These are phyloP conservation scores for Hamamelis virginiana DNA, from an alignment of 164 flowering plant species.

Conservation along the genomic window DNA sequence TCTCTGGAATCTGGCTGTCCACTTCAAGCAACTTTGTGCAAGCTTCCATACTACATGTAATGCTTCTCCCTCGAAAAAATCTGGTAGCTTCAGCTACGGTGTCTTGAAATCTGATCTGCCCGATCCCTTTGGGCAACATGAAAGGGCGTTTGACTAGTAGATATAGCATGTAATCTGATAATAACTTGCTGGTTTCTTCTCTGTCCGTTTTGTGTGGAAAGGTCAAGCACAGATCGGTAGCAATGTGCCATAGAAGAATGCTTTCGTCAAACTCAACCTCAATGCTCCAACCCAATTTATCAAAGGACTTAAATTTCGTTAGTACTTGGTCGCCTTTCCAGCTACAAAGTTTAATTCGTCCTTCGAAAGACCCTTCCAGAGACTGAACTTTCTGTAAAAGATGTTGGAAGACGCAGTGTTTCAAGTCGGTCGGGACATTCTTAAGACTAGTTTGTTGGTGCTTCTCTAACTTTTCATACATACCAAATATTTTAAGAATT, in stretches of 20 bases:
- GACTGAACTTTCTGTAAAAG: not conserved
- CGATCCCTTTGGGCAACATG: slow-evolving; percentile 8
- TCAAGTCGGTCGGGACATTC: not conserved
- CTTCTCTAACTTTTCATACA: not conserved
- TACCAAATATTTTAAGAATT: not conserved
- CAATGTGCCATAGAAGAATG: slow-evolving; percentile 26
- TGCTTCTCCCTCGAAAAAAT: slow-evolving; percentile 5
- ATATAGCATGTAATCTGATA: slow-evolving; percentile 26
- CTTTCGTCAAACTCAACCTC: slow-evolving; percentile 9
- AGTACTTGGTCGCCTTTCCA: not conserved
- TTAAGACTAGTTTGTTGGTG: not conserved
- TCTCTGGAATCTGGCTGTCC: slow-evolving; percentile 11
- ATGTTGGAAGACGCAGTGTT: not conserved
- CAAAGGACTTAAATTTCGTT: not conserved
- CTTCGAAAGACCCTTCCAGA: not conserved
- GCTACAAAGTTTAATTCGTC: not conserved
- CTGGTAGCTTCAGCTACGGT: slow-evolving; percentile 15
- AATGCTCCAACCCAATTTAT: not conserved
- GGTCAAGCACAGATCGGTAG: slow-evolving; percentile 14
- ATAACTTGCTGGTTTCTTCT: not conserved
- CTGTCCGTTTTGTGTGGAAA: not conserved
- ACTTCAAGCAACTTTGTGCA: not conserved
- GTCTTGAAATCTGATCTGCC: slow-evolving; percentile 16
- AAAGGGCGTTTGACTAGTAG: not conserved
- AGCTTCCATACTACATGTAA: not conserved